Evolutionary conservation across 305 asterid genomes (phyloP).

Genomic region (Solanum hybrid): DNA sequence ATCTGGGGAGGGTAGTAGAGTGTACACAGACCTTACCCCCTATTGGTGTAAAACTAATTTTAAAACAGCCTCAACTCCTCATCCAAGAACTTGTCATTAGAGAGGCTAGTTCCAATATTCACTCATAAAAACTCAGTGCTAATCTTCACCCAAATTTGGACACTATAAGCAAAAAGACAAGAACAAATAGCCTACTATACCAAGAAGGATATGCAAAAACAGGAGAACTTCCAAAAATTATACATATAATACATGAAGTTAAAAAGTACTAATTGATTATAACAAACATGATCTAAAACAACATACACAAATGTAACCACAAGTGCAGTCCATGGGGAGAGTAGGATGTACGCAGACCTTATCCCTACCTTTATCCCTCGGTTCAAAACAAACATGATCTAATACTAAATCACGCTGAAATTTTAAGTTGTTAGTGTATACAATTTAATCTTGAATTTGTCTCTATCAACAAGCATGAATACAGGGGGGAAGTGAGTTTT

Average conservation of each 20-base stretch:
- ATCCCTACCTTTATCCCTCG: not conserved
- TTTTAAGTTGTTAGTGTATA: not conserved
- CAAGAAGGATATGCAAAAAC: not conserved
- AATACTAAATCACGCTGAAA: not conserved
- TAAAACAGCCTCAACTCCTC: not conserved
- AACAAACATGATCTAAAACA: not conserved
- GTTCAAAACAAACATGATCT: not conserved
- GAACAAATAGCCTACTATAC: not conserved
- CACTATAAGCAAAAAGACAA: not conserved
- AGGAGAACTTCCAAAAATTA: not conserved
- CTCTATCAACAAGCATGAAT: not conserved
- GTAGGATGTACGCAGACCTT: not conserved
- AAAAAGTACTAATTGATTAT: not conserved
- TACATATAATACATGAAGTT: not conserved
- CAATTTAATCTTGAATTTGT: not conserved
- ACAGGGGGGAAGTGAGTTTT: not conserved
- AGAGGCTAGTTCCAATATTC: not conserved
- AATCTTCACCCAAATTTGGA: not conserved
- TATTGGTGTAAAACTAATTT: not conserved
- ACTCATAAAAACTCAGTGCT: not conserved
- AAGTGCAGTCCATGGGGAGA: not conserved
- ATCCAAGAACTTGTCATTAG: not conserved
- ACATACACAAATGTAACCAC: not conserved
- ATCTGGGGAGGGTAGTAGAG: not conserved
- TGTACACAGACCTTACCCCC: not conserved